Percentiles rank a stretch among this genome's conserved stretches.
These are phyloP conservation scores for Leptosphaerulina australis DNA, from an alignment of 2,329 filamentous ascomycete species.

Conservation along the genomic window DNA sequence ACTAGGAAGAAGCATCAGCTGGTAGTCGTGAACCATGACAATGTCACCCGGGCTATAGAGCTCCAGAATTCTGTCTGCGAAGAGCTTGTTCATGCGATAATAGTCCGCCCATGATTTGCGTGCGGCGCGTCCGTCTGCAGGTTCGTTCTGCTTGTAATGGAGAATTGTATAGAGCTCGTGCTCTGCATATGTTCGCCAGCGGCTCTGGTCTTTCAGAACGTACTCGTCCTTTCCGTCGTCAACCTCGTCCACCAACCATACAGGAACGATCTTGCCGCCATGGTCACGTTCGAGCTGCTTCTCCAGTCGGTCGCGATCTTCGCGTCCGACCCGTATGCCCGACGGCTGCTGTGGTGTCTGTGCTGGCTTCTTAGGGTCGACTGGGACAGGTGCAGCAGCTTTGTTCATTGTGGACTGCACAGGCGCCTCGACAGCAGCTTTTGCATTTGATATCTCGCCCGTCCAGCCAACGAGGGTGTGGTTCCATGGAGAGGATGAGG, in stretches of 20 bases:
- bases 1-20: slow-evolving; percentile 86
- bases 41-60: slow-evolving; percentile 92
- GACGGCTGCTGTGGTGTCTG: slow-evolving; percentile 67
- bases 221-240: slow-evolving; percentile 72
- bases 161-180: slow-evolving; percentile 90
- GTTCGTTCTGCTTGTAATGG: slow-evolving; percentile 94
- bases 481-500: slow-evolving; percentile 82
- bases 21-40: slow-evolving; percentile 92
- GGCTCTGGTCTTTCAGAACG: slow-evolving; percentile 76
- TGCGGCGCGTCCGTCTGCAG: slow-evolving; percentile 81
- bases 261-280: slow-evolving; percentile 79
- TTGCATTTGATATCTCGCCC: slow-evolving; percentile 66
- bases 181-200: slow-evolving; percentile 91
- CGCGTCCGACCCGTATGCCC: slow-evolving; percentile 71
- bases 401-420: slow-evolving; percentile 66
- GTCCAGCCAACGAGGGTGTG: slow-evolving; percentile 96
- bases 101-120: slow-evolving; percentile 90
- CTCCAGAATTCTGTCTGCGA: slow-evolving; percentile 86
- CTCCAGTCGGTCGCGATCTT: slow-evolving; percentile 76
- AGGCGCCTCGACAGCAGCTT: slow-evolving; percentile 40
- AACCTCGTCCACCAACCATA: slow-evolving; percentile 83
- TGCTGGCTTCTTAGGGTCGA: slow-evolving; percentile 65
- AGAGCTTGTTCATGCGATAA: slow-evolving; percentile 88
- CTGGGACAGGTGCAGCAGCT: slow-evolving; percentile 77
- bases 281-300: slow-evolving; percentile 73